A percentile compares a stretch with the other conserved stretches of the same genome.
Conservation (phyloP, 441 rosid genomes). For the Populus hybrid region DNA sequence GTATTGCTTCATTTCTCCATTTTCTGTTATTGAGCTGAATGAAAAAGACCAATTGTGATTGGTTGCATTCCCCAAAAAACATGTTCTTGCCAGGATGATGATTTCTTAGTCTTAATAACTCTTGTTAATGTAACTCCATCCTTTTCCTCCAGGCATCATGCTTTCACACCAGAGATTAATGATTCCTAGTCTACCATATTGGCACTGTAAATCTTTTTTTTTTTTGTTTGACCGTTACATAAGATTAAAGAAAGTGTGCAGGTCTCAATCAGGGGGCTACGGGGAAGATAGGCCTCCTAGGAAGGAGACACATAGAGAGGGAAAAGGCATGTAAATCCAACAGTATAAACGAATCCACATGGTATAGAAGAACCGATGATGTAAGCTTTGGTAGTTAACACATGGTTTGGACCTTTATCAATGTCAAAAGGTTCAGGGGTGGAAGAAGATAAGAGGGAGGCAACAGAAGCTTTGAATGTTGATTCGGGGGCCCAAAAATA, state of each 20-base stretch:
- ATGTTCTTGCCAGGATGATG: background rate
- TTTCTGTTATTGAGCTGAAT: background rate
- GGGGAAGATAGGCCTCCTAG: background rate
- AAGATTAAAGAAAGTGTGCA: background rate
- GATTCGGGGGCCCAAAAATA: background rate
- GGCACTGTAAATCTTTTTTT: background rate
- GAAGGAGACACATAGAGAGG: background rate
- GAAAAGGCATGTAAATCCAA: background rate
- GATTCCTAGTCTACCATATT: background rate
- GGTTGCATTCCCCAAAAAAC: background rate
- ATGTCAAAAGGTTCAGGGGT: background rate
- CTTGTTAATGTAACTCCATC: background rate
- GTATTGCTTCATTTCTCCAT: slow-evolving; percentile 4
- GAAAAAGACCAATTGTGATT: background rate
- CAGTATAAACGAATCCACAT: background rate
- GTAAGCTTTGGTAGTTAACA: background rate
- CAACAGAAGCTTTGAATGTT: background rate
- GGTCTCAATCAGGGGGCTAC: background rate
- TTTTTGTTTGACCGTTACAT: background rate
- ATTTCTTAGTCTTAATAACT: background rate
- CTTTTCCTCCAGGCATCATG: background rate
- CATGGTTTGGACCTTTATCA: background rate
- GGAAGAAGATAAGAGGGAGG: background rate
- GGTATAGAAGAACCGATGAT: background rate
- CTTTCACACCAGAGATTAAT: background rate